Base-by-base conservation (phyloP, 805 yeast species). In the Kazachstania taianensis region DNA sequence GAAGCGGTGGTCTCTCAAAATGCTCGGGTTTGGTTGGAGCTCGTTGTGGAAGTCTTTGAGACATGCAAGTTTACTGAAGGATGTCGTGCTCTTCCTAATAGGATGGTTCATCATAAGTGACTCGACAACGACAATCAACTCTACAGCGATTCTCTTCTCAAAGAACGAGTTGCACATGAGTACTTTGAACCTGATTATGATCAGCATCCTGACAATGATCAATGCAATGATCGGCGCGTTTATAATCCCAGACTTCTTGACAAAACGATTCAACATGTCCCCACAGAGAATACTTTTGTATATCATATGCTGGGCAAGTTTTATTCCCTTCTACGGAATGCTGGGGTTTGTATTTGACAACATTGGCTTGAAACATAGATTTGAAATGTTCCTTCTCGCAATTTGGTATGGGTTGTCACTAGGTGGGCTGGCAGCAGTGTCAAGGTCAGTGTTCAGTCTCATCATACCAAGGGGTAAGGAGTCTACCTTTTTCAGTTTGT, bases 101-200 rank as follows among this genome's bases (percentile, higher is more conserved):
- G 86, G 83, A 1, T 81, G 94, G 94, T 81, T 81, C 45, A 67
- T 82, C 30, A 63, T 81, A 2, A 73, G 83, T 15, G 94, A 82
- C 50, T 76, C 85, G 1, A 61, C 79, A 8, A 79, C 87, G 1
- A 82, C 92, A 0, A 81, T 81, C 38, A 81, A 81, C 52, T 76
- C 86, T 1, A 78, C 92, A 0, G 89, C 92, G 0, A 74, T 82
- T 20, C 52, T 81, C 26, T 81, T 81, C 59, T 83, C 92, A 2
- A 75, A 76, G 35, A 72, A 82, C 0, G 80, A 81, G 41, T 57
- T 81, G 18, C 63, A 67, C 28, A 82, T 81, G 92, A 60, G 72
- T 3, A 76, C 87, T 2, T 66, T 81, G 20, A 70, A 73, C 27
- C 60, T 82, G 27, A 81, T 82, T 1, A 50, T 70, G 8, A 69